Base-by-base conservation (phyloP, 2,329 filamentous ascomycete genomes). In the Penicillium corylophilum region DNA sequence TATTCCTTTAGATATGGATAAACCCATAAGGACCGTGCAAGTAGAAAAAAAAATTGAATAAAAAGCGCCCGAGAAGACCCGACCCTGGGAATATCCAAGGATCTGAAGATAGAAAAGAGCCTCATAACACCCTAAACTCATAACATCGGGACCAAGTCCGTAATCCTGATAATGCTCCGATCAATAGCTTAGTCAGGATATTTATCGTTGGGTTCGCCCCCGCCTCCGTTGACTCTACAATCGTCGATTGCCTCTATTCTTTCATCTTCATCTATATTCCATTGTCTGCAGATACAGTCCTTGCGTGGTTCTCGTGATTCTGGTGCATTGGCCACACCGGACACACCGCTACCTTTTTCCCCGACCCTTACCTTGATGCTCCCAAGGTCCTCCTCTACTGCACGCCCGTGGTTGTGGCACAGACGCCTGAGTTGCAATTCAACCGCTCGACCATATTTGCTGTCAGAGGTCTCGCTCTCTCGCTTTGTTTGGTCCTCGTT, bases 381-480 rank as follows among this genome's bases (percentile, higher is more conserved):
- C 64, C 57, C 69, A 71, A 71, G 69, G 69, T 72, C 62, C 68
- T 72, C 62, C 68, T 63, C 65, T 56, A 51, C 55, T 56, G 43
- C 57, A 53, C 57, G 55, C 48, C 54, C 56, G 53, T 64, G 62
- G 56, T 54, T 59, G 58, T 53, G 45, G 50, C 52, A 60, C 57
- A 62, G 48, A 54, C 28, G 57, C 51, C 57, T 60, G 31, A 60
- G 50, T 57, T 56, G 46, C 55, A 61, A 56, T 49, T 42, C 53
- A 55, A 53, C 52, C 28, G 47, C 50, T 48, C 51, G 46, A 44
- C 48, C 51, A 44, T 43, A 51, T 56, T 49, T 53, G 43, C 31
- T 46, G 48, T 51, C 49, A 44, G 55, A 48, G 22, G 48, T 47
- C 20, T 47, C 43, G 5, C 44, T 35, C 35, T 48, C 46, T 44